phyloP scores from a whole-genome alignment of 495 filamentous ascomycete genomes.

The Talaromyces stipitatus region DNA sequence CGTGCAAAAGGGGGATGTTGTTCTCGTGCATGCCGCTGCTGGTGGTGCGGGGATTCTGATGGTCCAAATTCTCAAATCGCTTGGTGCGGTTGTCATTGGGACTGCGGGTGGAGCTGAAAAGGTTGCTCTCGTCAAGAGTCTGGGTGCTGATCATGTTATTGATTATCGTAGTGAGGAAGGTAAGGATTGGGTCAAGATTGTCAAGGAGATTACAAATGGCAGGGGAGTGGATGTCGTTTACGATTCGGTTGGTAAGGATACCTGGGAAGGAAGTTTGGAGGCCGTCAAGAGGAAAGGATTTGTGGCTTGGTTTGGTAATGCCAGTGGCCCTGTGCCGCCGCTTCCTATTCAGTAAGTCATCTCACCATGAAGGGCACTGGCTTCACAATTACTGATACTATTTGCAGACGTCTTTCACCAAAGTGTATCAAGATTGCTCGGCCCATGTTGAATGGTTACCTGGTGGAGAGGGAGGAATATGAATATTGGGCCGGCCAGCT shows the following conservation, averaged over 20 bases:
- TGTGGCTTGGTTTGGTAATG: constrained; percentile 84
- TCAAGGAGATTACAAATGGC: constrained; percentile 63
- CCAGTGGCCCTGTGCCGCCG: constrained; percentile 73
- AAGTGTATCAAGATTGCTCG: constrained; percentile 80
- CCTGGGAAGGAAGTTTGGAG: constrained; percentile 78
- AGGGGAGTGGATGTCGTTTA: constrained; percentile 74
- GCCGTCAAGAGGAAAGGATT: constrained; percentile 73
- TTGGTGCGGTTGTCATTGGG: constrained; percentile 77
- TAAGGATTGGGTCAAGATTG: constrained; percentile 54
- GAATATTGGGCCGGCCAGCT: constrained; percentile 65
- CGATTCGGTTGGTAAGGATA: constrained; percentile 81
- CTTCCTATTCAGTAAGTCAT: constrained; percentile 53
- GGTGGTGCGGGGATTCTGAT: constrained; percentile 80
- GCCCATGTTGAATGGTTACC: constrained; percentile 67
- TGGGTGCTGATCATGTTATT: constrained; percentile 66
- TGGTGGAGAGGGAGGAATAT: constrained; percentile 69
- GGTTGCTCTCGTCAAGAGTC: constrained; percentile 54
- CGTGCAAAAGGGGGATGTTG: constrained; percentile 72
- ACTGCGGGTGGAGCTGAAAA: constrained; percentile 74
- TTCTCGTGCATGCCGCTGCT: constrained; percentile 84
- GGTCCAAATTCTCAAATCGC: constrained; percentile 61
- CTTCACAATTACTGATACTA: not conserved
- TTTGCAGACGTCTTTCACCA: constrained; percentile 42
- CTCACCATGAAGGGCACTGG: not conserved
- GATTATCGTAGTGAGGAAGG: constrained; percentile 61